Conservation (phyloP, 306 rosid genomes). For the Adenanthera pavonina region DNA sequence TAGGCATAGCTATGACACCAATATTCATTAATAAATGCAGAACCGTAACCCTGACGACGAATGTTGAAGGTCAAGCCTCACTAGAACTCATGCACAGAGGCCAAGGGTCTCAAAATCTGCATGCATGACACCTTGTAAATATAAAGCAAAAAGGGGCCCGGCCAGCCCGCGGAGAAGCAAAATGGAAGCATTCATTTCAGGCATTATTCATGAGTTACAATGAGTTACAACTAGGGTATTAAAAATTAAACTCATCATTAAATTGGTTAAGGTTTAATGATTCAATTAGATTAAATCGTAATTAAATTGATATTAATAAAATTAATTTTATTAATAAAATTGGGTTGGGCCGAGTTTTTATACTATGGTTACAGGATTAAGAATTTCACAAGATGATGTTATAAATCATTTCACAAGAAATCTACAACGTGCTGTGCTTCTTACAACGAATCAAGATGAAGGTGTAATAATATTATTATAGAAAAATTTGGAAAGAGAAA, state of each 20-base stretch:
- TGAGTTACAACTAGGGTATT: too few species aligned
- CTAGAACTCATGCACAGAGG: background rate
- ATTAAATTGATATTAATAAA: too few species aligned
- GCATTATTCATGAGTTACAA: background rate
- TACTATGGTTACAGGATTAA: background rate
- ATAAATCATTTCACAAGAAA: background rate
- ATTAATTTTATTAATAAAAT: too few species aligned
- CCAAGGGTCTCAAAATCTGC: too few species aligned
- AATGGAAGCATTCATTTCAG: background rate
- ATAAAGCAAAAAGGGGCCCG: background rate
- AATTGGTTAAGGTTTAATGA: too few species aligned
- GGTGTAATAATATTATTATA: conserved; percentile 10
- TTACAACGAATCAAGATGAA: conserved; percentile 32
- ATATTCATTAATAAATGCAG: too few species aligned
- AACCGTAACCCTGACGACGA: too few species aligned
- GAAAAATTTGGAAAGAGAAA: conserved; percentile 17
- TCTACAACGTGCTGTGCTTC: conserved; percentile 31
- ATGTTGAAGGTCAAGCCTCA: background rate
- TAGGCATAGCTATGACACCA: too few species aligned
- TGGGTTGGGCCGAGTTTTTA: background rate
- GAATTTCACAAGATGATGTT: background rate
- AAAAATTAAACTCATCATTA: too few species aligned
- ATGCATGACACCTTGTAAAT: background rate
- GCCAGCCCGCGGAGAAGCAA: background rate
- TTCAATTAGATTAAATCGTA: too few species aligned